These are phyloP conservation scores for Colletotrichum nymphaeae DNA, from an alignment of 2,329 filamentous ascomycete genomes.

Conservation along the genomic window DNA sequence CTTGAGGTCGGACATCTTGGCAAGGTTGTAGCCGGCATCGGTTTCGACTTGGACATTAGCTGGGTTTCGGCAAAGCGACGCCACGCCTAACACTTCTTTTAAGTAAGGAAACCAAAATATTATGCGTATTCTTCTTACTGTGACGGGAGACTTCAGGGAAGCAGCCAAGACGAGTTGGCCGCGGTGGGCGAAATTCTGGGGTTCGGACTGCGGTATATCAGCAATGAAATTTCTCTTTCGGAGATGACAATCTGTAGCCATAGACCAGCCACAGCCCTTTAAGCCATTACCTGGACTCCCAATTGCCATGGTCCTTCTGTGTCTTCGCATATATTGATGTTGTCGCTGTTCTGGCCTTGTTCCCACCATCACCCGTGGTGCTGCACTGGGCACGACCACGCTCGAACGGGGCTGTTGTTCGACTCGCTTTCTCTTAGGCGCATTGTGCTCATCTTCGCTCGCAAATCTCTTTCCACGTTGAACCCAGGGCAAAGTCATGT, in stretches of 20 bases:
- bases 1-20: background rate
- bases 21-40: background rate
- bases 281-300: background rate
- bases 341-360: background rate
- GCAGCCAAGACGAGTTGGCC: background rate
- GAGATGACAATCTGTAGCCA: background rate
- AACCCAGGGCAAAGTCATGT: background rate
- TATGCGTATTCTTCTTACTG: background rate
- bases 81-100: background rate
- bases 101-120: background rate
- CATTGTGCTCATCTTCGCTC: background rate
- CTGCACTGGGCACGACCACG: background rate
- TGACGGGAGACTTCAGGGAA: background rate
- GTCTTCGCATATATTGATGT: too few relatives aligned
- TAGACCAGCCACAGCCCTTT: background rate
- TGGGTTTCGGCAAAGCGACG: background rate
- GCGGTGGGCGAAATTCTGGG: background rate
- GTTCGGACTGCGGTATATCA: background rate
- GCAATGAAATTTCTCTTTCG: background rate
- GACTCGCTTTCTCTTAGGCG: background rate
- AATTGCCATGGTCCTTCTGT: background rate
- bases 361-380: background rate
- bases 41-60: background rate
- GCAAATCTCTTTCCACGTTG: background rate
- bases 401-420: background rate